phyloP scores from a whole-genome alignment of 805 yeast genomes.

The Lachancea kluyveri region DNA sequence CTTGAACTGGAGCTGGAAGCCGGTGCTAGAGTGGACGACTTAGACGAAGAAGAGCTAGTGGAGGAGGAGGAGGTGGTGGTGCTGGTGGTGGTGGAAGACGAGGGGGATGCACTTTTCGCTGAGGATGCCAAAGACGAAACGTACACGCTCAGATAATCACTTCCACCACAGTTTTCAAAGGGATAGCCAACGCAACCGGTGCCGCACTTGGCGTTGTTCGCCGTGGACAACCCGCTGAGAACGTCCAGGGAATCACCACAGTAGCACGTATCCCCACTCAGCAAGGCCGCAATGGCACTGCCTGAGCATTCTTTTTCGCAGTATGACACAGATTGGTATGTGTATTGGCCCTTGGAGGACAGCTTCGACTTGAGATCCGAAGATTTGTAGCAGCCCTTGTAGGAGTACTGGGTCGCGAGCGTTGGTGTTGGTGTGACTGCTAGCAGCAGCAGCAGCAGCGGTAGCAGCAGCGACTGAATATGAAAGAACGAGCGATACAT shows the following conservation, averaged over 20 bases:
- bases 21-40: conserved; percentile 9
- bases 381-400: conserved; percentile 33
- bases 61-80: conserved; percentile 13
- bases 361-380: conserved; percentile 22
- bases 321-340: conserved; percentile 53
- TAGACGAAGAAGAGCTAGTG: conserved; percentile 2
- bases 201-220: conserved; percentile 35
- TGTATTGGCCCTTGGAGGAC: conserved; percentile 40
- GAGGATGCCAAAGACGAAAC: conserved; percentile 31
- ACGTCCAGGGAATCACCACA: conserved; percentile 46
- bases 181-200: conserved; percentile 57
- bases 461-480: too few relatives aligned
- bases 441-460: too few relatives aligned
- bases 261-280: conserved; percentile 52
- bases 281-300: conserved; percentile 43
- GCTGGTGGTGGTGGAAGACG: conserved; percentile 15
- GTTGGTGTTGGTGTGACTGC: too few relatives aligned
- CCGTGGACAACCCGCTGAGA: conserved; percentile 32
- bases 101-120: conserved; percentile 11
- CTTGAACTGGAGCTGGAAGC: conserved; percentile 6
- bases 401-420: too few relatives aligned
- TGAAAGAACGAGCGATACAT: too few relatives aligned
- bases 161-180: conserved; percentile 58
- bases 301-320: conserved; percentile 51
- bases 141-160: conserved; percentile 41